Base-by-base conservation (phyloP, 148 eudicot species). In the Suaeda aralocaspica region DNA sequence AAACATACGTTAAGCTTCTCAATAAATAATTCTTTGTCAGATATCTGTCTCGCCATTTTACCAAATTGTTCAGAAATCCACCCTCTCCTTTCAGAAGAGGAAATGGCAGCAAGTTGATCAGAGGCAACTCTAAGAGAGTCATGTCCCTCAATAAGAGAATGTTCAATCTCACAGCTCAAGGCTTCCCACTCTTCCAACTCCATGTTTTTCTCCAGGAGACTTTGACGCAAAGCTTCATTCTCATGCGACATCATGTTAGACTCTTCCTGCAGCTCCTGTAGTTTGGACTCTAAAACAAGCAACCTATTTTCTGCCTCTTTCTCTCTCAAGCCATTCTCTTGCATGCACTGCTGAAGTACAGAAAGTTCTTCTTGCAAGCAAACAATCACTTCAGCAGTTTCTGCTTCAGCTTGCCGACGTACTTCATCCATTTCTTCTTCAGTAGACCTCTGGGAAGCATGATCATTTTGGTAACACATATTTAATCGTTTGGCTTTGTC, bases 341-440 rank as follows among this genome's bases (percentile, higher is more conserved):
- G 80, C 59, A 87, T 85, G 62, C 85, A 86, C 68, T 86, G 88
- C 75, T 94, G 97, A 80, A 94, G 89, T 75, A 70, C 72, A 55
- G 82, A 74, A 56, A 94, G 89, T 76, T 94, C 97, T 77, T 89
- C 99, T 77, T 94, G 97, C 87, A 94, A 74, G 86, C 87, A 87
- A 62, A 94, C 87, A 60, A 94, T 94, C 70, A 91, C 99, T 72
- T 89, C 90, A 62, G 97, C 99, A 69, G 99, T 94, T 84, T 91
- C 97, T 50, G 87, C 97, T 79, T 94, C 99, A 59, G 83, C 99
- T 77, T 94, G 99, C 70, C 76, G 77, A 22, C 96, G 88, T 39
- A 83, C 73, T 82, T 84, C 90, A 59, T 94, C 97, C 90, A 86
- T 89, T 77, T 91, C 97, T 72, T 86, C 89, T 80, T 94, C 88